Evolutionary conservation across 192 early-diverging fungal species (phyloP), one percentile per base, ranked within the genome.

Genomic region (Coemansia sp.): DNA sequence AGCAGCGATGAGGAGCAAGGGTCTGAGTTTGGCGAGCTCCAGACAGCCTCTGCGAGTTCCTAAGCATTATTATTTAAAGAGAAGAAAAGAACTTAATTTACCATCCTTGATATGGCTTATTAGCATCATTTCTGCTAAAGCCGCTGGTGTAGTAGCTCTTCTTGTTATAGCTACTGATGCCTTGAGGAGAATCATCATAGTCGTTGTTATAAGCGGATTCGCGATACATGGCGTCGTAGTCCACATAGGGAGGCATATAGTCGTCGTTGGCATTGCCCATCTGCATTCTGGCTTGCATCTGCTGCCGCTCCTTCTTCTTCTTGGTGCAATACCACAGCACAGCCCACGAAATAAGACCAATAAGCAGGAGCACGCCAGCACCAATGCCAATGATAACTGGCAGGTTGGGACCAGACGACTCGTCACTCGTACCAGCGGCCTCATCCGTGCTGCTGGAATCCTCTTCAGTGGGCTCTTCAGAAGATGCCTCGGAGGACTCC

Each of bases 311-410:
- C 54, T 45, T 45, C 51, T 65, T 65, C 44, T 58, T 53, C 38
- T 45, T 58, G 40, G 51, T 57, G 17, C 62, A 40, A 21, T 56
- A 51, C 46, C 58, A 63, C 49, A 70, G 47, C 0, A 17, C 61
- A 1, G 23, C 44, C 68, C 68, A 70, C 17, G 68, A 70, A 20
- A 64, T 40, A 3, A 63, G 41, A 7, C 61, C 68, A 15, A 56
- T 43, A 11, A 64, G 43, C 10, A 56, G 34, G 36, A 70, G 15
- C 0, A 48, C 55, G 23, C 51, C 31, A 6, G 55, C 45, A 10
- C 21, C 51, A 5, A 70, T 49, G 3, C 28, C 68, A 11, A 55
- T 41, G 26, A 54, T 58, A n/a, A 48, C 43, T 6, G 28, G 23
- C 12, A 49, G 6, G 40, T 40, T 56, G 34, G 41, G 26, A 6